These are phyloP conservation scores for Mycena sanguinolenta DNA, from an alignment of 768 basidiomycete genomes.

Conservation along the genomic window DNA sequence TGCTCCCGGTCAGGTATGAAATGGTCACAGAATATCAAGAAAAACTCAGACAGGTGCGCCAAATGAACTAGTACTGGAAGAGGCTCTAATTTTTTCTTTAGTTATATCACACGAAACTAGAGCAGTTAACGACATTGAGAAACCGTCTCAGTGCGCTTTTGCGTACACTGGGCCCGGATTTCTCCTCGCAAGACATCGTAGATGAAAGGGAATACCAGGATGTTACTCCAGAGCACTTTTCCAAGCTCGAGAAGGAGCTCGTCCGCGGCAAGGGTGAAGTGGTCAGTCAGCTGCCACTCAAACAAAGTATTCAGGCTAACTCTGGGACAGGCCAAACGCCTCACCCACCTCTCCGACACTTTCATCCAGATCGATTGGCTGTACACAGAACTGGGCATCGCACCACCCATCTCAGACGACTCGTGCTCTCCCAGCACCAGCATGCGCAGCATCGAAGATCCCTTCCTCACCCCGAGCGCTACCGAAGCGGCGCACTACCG, in stretches of 20 bases:
- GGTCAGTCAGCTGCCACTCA: conserved; percentile 64
- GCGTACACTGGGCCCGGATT: conserved; percentile 72
- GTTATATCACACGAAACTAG: conserved; percentile 83
- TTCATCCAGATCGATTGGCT: conserved; percentile 88
- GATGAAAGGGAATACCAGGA: conserved; percentile 67
- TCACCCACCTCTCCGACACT: conserved; percentile 70
- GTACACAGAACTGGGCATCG: conserved; percentile 84
- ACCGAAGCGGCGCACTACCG: conserved; percentile 65
- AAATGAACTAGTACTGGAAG: conserved; percentile 1
- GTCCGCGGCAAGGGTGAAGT: conserved; percentile 90
- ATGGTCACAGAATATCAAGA: conserved; percentile 80
- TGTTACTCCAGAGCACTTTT: conserved; percentile 85
- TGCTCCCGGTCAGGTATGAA: conserved; percentile 80
- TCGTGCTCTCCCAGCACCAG: conserved; percentile 34
- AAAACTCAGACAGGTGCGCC: conserved; percentile 80
- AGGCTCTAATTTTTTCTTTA: conserved; percentile 42
- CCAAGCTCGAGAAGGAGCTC: conserved; percentile 86
- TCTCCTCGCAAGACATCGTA: conserved; percentile 68
- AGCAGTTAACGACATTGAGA: conserved; percentile 78
- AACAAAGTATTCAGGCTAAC: neutral
- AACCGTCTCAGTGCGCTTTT: conserved; percentile 73
- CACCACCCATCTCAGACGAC: conserved; percentile 54
- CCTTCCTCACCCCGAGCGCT: conserved; percentile 36
- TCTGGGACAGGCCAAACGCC: conserved; percentile 70
- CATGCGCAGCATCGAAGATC: conserved; percentile 31